Base-by-base conservation (phyloP, 116 monocot species). In the Cymodocea nodosa region DNA sequence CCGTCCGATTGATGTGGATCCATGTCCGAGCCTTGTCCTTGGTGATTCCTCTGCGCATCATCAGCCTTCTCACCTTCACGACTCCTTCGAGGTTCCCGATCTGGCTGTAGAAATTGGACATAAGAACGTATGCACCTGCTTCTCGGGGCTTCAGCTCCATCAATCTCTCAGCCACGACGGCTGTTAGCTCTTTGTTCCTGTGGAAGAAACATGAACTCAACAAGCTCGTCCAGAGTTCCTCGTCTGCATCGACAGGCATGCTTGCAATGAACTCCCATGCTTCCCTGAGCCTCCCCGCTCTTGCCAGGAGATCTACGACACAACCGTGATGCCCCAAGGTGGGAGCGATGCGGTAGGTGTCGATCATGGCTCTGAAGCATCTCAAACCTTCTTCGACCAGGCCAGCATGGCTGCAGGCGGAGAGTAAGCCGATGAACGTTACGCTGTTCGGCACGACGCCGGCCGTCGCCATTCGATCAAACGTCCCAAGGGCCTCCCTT, bases 261-360 rank as follows among this genome's bases (percentile, higher is more conserved):
- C 35, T 49, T 15, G 30, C 58, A 24, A 82, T 69, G 37, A 86
- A 74, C 51, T 56, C 60, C 69, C 68, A 74, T 0, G 77, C 79
- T 49, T 85, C 85, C 6, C 73, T 17, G 35, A 85, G 68, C 39
- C 57, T 53, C 37, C 85, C 85, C 3, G 75, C 70, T 30, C 85
- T 61, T 4, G 73, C 81, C 1, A 85, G 69, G 50, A 85, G 56
- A 44, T 84, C 80, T 35, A 84, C 80, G 70, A 84, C 70, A 67
- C 84, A 84, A 0, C 84, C 84, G 37, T 84, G 77, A 51, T 84
- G 80, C 60, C 62, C 59, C 54, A 84, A 70, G 67, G 64, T 58
- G 12, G 74, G 80, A 49, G n/a, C 39, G 20, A 37, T 70, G 6
- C 63, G 17, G 51, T 70, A 80, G 48, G 61, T 63, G 19, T 66